A percentile compares a stretch with the other conserved stretches of the same genome.
These are phyloP conservation scores for Ceriops zippeliana DNA, from an alignment of 345 rosid genomes.

Conservation along the genomic window DNA sequence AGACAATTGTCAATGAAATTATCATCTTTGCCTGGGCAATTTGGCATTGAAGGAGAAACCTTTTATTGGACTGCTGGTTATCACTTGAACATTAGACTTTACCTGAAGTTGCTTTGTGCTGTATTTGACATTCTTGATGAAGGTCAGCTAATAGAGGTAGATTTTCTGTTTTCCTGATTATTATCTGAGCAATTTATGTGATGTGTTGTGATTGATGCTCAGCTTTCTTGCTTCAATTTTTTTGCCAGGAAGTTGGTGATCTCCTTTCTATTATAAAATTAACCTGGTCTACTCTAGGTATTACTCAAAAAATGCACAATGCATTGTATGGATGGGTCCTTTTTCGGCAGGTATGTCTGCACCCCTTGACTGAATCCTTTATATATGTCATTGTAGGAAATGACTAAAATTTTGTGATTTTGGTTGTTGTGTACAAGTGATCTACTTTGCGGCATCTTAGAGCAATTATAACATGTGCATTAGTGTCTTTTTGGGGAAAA, in stretches of 20 bases:
- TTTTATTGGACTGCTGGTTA: constrained; percentile 73
- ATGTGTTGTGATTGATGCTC: constrained; percentile 9
- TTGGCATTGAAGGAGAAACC: constrained; percentile 72
- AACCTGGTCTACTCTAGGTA: constrained; percentile 88
- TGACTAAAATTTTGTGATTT: too few species aligned
- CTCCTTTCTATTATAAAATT: constrained; percentile 53
- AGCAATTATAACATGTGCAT: too few species aligned
- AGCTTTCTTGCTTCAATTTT: constrained; percentile 19
- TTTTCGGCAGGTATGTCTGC: constrained; percentile 68
- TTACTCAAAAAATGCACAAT: constrained; percentile 72
- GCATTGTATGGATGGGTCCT: constrained; percentile 80
- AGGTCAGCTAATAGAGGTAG: constrained; percentile 87
- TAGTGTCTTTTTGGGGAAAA: too few species aligned
- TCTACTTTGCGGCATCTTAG: too few species aligned
- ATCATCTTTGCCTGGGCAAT: constrained; percentile 57
- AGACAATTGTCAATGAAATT: constrained; percentile 55
- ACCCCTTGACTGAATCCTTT: not conserved
- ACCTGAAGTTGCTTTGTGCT: constrained; percentile 68
- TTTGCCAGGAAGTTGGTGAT: constrained; percentile 64
- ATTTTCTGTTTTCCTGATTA: constrained; percentile 15
- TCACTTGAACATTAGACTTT: constrained; percentile 75
- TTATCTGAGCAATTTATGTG: constrained; percentile 3
- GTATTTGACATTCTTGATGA: constrained; percentile 90
- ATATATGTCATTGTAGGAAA: not conserved
- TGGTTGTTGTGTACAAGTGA: too few species aligned